Percentiles rank a stretch among this genome's conserved stretches.
Conservation (phyloP, 2,329 filamentous ascomycete genomes). For the Alternaria panax region DNA sequence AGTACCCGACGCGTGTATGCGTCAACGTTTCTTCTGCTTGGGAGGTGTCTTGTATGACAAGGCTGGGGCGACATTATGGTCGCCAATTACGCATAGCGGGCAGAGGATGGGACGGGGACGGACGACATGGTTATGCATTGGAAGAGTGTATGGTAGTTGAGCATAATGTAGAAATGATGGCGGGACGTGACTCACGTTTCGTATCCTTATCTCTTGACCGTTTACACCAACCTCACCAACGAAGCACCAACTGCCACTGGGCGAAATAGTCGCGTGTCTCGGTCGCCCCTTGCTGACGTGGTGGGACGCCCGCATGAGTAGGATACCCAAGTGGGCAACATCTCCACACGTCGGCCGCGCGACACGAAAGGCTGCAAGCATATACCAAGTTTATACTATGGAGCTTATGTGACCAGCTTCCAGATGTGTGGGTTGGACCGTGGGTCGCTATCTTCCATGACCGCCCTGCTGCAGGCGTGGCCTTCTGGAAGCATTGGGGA, state of each 20-base stretch:
- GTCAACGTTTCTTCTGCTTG: neutral
- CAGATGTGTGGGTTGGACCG: conserved; percentile 1
- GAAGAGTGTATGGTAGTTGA: neutral
- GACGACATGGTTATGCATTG: neutral
- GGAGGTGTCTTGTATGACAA: neutral
- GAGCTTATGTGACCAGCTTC: conserved; percentile 9
- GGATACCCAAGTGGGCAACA: conserved; percentile 1
- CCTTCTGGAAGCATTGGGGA: conserved; percentile 8
- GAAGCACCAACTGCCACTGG: neutral
- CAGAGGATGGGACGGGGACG: neutral
- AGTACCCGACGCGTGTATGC: conserved; percentile 2
- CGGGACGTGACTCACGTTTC: neutral
- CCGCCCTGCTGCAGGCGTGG: neutral
- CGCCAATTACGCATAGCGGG: neutral
- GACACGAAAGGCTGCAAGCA: neutral
- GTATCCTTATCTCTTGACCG: neutral
- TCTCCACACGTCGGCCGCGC: conserved; percentile 2
- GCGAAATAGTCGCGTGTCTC: neutral
- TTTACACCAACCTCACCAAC: neutral
- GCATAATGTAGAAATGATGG: neutral
- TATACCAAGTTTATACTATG: conserved; percentile 3
- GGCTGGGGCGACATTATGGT: neutral
- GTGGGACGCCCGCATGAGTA: neutral
- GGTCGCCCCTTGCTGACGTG: neutral
- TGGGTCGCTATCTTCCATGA: neutral